Evolutionary conservation across 2,329 filamentous ascomycete species (phyloP).

Genomic region (Aureobasidium subglaciale): DNA sequence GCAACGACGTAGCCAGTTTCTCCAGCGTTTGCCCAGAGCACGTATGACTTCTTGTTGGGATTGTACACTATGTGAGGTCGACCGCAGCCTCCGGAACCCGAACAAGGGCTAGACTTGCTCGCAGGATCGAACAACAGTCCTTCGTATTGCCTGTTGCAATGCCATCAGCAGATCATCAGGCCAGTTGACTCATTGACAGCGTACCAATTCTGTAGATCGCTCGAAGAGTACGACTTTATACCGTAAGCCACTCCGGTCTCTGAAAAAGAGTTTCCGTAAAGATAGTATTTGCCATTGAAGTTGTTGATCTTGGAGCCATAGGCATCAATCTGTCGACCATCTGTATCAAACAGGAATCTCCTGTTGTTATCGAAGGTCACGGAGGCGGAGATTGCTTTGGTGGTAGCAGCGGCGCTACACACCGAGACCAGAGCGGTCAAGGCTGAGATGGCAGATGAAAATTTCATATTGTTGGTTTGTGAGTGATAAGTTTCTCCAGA

Average conservation of each 20-base stretch:
- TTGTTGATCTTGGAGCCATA: constrained; percentile 23
- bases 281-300: constrained; percentile 23
- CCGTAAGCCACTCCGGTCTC: constrained; percentile 20
- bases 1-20: constrained; percentile 20
- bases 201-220: constrained; percentile 20
- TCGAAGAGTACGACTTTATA: constrained; percentile 23
- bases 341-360: constrained; percentile 21
- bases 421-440: neutral
- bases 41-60: constrained; percentile 17
- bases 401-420: neutral
- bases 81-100: constrained; percentile 19
- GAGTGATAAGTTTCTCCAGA: neutral
- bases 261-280: constrained; percentile 24
- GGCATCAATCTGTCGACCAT: constrained; percentile 24
- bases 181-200: neutral
- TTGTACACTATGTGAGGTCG: constrained; percentile 24
- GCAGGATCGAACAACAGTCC: constrained; percentile 21
- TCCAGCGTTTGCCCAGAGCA: constrained; percentile 25
- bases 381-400: neutral
- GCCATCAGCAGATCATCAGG: neutral
- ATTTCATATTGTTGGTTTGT: neutral
- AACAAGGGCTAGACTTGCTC: constrained; percentile 12
- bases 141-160: constrained; percentile 19
- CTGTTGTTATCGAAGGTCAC: constrained; percentile 21
- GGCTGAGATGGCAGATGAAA: neutral